These are phyloP conservation scores for Fragilariopsis cylindrus DNA, from an alignment of 108 stramenopile species.

Conservation along the genomic window DNA sequence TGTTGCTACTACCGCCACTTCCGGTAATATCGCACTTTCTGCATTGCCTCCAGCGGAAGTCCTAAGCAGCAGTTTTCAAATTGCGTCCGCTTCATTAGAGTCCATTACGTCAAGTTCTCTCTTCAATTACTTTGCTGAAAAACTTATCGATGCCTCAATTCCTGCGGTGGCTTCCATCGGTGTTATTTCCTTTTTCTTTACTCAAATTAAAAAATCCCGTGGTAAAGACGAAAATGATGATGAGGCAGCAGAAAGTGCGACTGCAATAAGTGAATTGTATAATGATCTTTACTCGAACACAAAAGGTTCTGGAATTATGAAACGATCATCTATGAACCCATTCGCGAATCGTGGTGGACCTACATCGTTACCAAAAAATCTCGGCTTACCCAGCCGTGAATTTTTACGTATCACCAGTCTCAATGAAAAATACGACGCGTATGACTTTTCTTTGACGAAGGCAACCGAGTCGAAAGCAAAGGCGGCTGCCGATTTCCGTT, in stretches of 20 bases:
- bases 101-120: conserved; percentile 21
- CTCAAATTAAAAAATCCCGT: conserved; percentile 3
- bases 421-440: conserved; percentile 71
- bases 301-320: conserved; percentile 5
- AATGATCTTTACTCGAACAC: conserved; percentile 71
- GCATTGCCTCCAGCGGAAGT: not conserved
- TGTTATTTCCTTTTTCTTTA: conserved; percentile 38
- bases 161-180: conserved; percentile 44
- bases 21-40: not conserved
- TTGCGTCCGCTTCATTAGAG: conserved; percentile 8
- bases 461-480: conserved; percentile 70
- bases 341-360: conserved; percentile 12
- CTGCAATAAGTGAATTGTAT: conserved; percentile 69
- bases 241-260: conserved; percentile 16
- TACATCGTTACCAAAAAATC: conserved; percentile 43
- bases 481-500: conserved; percentile 61
- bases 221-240: conserved; percentile 17
- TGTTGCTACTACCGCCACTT: too few relatives aligned
- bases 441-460: conserved; percentile 65
- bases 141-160: conserved; percentile 48
- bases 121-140: conserved; percentile 44
- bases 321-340: not conserved
- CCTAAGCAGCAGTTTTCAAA: not conserved
- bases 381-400: conserved; percentile 63
- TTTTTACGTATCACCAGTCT: conserved; percentile 69